Evolutionary conservation across 73 alveolate genomes (phyloP), one percentile per base, ranked within the genome.

Genomic region (Paramecium biaurelia): DNA sequence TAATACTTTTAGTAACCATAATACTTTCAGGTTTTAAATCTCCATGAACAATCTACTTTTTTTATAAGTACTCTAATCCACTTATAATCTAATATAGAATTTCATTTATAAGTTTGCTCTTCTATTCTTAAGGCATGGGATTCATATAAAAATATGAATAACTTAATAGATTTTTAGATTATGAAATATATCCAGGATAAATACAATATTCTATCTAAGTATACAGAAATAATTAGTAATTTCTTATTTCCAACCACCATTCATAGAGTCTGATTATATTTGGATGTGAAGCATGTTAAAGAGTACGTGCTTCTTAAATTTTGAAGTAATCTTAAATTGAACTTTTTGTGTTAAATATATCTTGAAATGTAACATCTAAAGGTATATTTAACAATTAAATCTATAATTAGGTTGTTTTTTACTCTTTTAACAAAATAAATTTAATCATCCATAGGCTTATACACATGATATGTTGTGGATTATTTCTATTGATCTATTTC

Each of bases 61-160:
- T 32, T 41, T 74, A 32, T 15, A 74, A 74, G n/a, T 74, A 74
- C 45, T 74, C 87, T 2, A 74, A 35, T 2, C 87, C 87, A 74
- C 45, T 74, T 34, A 74, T 74, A 18, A 74, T 28, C 26, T 74
- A 37, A 74, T 20, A 21, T 74, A 74, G 9, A 34, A 74, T 74
- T 21, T 74, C 87, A 23, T 74, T 74, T 2, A 74, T 74, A 3
- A 41, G 37, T 74, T 35, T 37, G 30, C 20, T 35, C n/a, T 74
- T 74, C n/a, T 74, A 24, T 41, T 74, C 56, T 23, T 34, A 32
- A 37, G 87, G 68, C 59, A 37, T 74, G 8, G 87, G 87, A 37
- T 74, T 74, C 87, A 74, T 74, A 41, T 74, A 74, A 37, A 74
- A 74, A 74, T 74, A 74, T 12, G 87, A 74, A 74, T 74, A 74